Base-by-base conservation (phyloP, 768 basidiomycete species). In the Pilatotrama ljubarskyi region DNA sequence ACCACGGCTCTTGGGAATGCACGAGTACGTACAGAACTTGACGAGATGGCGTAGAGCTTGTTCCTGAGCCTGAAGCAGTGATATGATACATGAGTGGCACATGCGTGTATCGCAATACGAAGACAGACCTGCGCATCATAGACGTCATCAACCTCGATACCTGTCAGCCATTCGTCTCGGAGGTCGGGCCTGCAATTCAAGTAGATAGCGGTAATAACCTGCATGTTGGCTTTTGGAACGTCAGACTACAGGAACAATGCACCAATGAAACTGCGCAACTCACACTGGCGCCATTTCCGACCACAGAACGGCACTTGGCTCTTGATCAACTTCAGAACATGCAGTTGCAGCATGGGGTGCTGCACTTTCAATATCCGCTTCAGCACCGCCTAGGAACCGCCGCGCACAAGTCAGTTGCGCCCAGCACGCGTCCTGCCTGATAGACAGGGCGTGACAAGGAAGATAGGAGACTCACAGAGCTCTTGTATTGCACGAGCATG, bases 241-340 rank as follows among this genome's bases (percentile, higher is more conserved):
- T 57, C 55, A 40, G 52, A 58, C 47, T 11, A 29, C 26, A 49
- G 47, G 40, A 55, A 46, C 51, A 32, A 36, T 38, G 35, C 44
- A 36, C n/a, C 20, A 20, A 18, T 56, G 41, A 52, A 56, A 52
- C 48, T 26, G 50, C 43, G 20, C 38, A 48, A 17, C 84, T 67
- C 75, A 97, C 95, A 90, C 78, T 97, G 95, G 51, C 96, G 82
- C 97, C 97, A 99, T 76, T 96, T 98, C 41, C 96, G 82, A 18
- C 96, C 97, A 69, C 94, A 96, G 73, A 94, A 98, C 2, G 97
- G 97, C 5, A 98, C 95, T 81, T 98, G 97, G 64, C 93, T 95
- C 80, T 99, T 99, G 79, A 98, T 95, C 59, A 98, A 78, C 75
- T 99, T 99, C 64, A 99, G 80, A 9, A 97, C 85, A 74, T 97